Conservation (phyloP, 2,329 filamentous ascomycete species). For the Graphilbum ipis-grandicollis region DNA sequence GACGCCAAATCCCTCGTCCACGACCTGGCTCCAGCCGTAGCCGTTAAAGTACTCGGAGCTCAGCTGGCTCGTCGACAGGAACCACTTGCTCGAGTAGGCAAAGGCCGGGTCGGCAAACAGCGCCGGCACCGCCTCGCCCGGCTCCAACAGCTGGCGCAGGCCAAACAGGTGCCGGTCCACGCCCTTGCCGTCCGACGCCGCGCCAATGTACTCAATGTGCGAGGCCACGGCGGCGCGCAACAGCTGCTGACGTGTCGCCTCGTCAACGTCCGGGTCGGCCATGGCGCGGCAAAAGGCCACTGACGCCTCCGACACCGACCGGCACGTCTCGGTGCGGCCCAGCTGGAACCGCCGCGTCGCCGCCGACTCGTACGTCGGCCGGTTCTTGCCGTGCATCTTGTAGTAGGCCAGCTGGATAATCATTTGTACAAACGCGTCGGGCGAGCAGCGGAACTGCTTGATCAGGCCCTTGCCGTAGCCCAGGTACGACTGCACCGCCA, state of each 20-base stretch:
- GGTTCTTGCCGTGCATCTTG: conserved; percentile 98
- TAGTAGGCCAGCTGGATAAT: conserved; percentile 94
- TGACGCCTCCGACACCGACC: conserved; percentile 77
- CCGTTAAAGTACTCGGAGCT: conserved; percentile 97
- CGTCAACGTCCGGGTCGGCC: conserved; percentile 44
- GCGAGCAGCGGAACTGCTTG: conserved; percentile 98
- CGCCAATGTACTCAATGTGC: conserved; percentile 80
- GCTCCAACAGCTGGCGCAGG: conserved; percentile 72
- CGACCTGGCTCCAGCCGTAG: conserved; percentile 96
- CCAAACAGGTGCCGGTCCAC: conserved; percentile 96
- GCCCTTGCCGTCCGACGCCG: conserved; percentile 80
- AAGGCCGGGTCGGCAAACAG: conserved; percentile 81
- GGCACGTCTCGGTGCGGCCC: conserved; percentile 91
- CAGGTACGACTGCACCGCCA: conserved; percentile 88
- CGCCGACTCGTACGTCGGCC: conserved; percentile 94
- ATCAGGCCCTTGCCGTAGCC: conserved; percentile 96
- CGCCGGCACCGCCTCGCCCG: conserved; percentile 63
- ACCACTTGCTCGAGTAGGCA: conserved; percentile 75
- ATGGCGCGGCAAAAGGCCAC: conserved; percentile 83
- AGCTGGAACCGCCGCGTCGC: conserved; percentile 89
- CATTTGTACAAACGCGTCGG: conserved; percentile 97
- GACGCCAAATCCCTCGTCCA: conserved; percentile 90
- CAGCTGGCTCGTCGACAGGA: conserved; percentile 72
- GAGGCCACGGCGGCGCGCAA: conserved; percentile 69
- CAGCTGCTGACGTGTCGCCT: conserved; percentile 37